Conservation (phyloP, 2,329 filamentous ascomycete species). For the Gliomastix tumulicola region DNA sequence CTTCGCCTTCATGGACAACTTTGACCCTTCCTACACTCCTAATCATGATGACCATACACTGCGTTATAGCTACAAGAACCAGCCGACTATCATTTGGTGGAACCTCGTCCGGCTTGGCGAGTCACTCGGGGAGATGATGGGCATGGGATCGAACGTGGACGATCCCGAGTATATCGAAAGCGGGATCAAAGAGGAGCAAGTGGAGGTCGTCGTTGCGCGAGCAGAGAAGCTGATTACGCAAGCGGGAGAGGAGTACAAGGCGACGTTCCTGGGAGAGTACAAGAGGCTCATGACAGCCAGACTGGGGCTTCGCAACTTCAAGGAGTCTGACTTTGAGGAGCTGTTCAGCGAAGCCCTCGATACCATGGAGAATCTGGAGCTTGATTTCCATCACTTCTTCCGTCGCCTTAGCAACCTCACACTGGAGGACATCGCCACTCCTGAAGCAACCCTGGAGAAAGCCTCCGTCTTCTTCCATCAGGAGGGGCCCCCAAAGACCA, state of each 20-base stretch:
- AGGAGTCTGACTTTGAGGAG: constrained; percentile 69
- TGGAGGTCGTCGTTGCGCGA: constrained; percentile 62
- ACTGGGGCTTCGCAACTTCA: constrained; percentile 65
- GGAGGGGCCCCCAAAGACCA: constrained; percentile 54
- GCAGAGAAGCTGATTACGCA: constrained; percentile 80
- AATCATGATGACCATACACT: constrained; percentile 91
- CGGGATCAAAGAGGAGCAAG: constrained; percentile 59
- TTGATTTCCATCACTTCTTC: constrained; percentile 96
- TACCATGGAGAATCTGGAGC: constrained; percentile 68
- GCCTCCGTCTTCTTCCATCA: constrained; percentile 74
- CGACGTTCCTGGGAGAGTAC: constrained; percentile 84
- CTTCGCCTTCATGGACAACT: constrained; percentile 96
- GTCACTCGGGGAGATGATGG: constrained; percentile 79
- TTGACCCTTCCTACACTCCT: constrained; percentile 89
- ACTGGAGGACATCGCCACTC: constrained; percentile 55
- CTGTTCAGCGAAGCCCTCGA: constrained; percentile 81
- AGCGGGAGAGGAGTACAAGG: constrained; percentile 80
- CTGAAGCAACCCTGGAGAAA: constrained; percentile 52
- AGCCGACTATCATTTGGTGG: constrained; percentile 98
- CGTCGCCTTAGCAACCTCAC: constrained; percentile 63
- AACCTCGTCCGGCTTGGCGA: constrained; percentile 90
- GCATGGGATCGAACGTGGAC: constrained; percentile 67
- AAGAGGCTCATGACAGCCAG: constrained; percentile 75
- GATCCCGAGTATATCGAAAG: constrained; percentile 62
- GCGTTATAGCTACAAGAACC: constrained; percentile 87